Evolutionary conservation across 2,329 filamentous ascomycete genomes (phyloP), one percentile per base, ranked within the genome.

Genomic region (Shiraia bambusicola): DNA sequence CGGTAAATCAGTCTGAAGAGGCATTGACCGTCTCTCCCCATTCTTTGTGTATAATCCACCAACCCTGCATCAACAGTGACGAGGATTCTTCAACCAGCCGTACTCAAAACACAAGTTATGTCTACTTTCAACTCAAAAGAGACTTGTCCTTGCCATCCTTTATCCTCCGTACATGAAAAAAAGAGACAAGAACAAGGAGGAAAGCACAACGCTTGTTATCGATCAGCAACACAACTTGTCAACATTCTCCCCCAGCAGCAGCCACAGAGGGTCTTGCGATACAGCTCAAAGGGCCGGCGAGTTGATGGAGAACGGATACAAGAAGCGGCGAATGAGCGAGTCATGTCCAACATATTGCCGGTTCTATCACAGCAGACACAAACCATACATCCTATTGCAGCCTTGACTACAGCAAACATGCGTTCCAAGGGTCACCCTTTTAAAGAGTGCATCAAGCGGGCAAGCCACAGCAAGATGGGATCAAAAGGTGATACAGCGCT

Each of bases 291-390:
- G 60, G 63, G 61, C 60, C 51, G 59, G 60, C 56, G 56, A 51
- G 54, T 50, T 50, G 52, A 52, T 49, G 43, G 58, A 56, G 51
- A 45, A 50, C 35, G 48, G 37, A 38, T 54, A 52, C 47, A 55
- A 54, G 51, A 49, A 29, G 55, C 46, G 55, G 65, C 63, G 64
- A 69, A 61, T 64, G 67, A 71, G 58, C 69, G 64, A 70, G 44
- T 61, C 67, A 71, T 71, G 62, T 65, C 67, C 67, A 22, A 64
- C 56, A 65, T 63, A 65, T 69, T 61, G 66, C 66, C 69, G 68
- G 67, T 40, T 62, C 65, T 54, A 67, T 50, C 60, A 57, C 56
- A 57, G 59, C 58, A 58, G 50, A 15, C 41, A 55, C 46, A 43
- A 33, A 32, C 41, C 52, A 22, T 51, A 48, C 44, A 33, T 28